Evolutionary conservation across 805 yeast species (phyloP).

Genomic region (Metschnikowia chrysomelidarum): DNA sequence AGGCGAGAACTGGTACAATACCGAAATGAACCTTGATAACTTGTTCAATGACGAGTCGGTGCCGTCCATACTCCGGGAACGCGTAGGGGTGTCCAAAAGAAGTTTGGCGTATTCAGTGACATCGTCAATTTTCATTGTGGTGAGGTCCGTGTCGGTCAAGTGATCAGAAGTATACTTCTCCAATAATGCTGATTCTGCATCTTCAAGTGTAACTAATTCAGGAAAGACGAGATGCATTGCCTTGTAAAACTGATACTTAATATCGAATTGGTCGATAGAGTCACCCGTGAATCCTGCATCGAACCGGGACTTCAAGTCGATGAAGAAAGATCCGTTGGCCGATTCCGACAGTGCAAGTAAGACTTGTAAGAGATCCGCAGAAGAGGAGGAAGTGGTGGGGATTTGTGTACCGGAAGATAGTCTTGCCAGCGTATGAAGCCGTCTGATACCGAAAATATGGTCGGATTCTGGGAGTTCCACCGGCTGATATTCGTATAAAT

Average conservation of each 20-base stretch:
- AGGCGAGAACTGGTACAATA: constrained; percentile 26
- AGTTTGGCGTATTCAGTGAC: constrained; percentile 30
- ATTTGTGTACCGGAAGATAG: constrained; percentile 2
- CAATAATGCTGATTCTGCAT: constrained; percentile 24
- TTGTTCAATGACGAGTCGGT: constrained; percentile 24
- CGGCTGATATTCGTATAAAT: constrained; percentile 21
- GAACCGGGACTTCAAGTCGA: constrained; percentile 7
- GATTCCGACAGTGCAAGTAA: constrained; percentile 6
- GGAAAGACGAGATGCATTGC: constrained; percentile 29
- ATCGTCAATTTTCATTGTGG: constrained; percentile 26
- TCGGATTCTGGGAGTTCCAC: constrained; percentile 17
- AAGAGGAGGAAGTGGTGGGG: not conserved
- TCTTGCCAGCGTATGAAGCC: constrained; percentile 38
- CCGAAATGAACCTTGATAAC: constrained; percentile 28
- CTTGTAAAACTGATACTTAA: constrained; percentile 24
- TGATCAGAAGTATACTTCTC: constrained; percentile 29
- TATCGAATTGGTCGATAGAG: constrained; percentile 19
- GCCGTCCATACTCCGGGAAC: constrained; percentile 8
- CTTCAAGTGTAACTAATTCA: constrained; percentile 23
- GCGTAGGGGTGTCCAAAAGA: constrained; percentile 33
- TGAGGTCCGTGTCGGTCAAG: constrained; percentile 11
- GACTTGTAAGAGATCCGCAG: constrained; percentile 3
- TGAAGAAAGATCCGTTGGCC: not conserved
- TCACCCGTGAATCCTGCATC: constrained; percentile 5
- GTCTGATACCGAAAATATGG: constrained; percentile 25